phyloP scores from a whole-genome alignment of 805 yeast genomes.

The Phaffomyces opuntiae region DNA sequence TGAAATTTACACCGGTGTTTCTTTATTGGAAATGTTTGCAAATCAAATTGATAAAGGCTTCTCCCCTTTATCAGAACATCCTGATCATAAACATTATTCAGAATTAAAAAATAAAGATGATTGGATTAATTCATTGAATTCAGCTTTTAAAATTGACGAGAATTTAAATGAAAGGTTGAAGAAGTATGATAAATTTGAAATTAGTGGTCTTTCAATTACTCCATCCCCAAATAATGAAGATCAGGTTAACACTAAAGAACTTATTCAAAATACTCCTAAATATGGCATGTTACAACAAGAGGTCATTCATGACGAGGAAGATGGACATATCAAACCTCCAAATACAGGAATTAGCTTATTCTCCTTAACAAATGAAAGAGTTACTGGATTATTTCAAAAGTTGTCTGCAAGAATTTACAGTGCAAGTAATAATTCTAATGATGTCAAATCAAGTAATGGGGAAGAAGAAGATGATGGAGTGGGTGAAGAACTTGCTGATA shows the following conservation, averaged over 20 bases:
- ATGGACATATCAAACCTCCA: neutral
- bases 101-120: conserved; percentile 8
- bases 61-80: neutral
- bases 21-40: conserved; percentile 5
- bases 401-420: conserved; percentile 2
- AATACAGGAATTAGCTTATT: conserved; percentile 4
- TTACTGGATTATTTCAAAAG: conserved; percentile 7
- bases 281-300: too few relatives aligned
- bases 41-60: conserved; percentile 2
- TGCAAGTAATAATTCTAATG: neutral
- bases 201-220: neutral
- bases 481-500: neutral
- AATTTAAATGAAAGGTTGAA: conserved; percentile 10
- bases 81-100: neutral
- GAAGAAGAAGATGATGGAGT: neutral
- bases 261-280: too few relatives aligned
- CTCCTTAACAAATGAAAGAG: conserved; percentile 5
- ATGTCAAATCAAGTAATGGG: neutral
- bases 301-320: neutral
- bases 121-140: conserved; percentile 13
- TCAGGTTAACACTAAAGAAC: too few relatives aligned
- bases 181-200: conserved; percentile 2
- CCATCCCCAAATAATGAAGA: neutral
- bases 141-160: conserved; percentile 16
- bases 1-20: conserved; percentile 5